Base-by-base conservation (phyloP, 2,329 filamentous ascomycete species). In the Penicillium oxalicum region DNA sequence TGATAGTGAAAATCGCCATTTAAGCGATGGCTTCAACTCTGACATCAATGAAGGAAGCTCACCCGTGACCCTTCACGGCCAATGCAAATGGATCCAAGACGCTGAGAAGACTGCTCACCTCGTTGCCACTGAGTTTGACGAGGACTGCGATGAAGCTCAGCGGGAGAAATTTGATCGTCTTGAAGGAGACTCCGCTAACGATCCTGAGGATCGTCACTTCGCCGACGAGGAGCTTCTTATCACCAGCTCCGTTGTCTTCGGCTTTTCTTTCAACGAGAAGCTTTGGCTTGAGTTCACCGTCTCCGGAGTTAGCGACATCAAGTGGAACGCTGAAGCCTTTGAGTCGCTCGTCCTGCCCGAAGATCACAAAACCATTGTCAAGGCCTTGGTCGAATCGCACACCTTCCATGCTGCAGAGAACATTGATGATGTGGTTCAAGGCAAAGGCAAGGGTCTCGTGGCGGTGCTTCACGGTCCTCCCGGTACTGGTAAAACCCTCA, bases 211-310 rank as follows among this genome's bases (percentile, higher is more conserved):
- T 35, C 77, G 77, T 1, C 74, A 79, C 18, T 91, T 93, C 64
- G 86, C 79, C 0, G 87, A 93, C 42, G 88, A 94, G 53, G 87
- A 95, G 57, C 84, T 93, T 25, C 74, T 95, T 5, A 84, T 94
- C 42, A 84, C 89, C 2, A 91, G 87, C 2, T 86, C 90, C 0
- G 83, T 94, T 0, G 87, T 95, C 0, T 78, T 94, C 1, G 91
- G 90, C 0, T 95, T 95, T 60, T 82, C 88, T 0, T 94, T 95
- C 65, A 82, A 81, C 1, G 88, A 95, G 69, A 95, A 95, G 70
- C 75, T 88, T 8, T 96, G 90, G 91, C 78, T 95, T 0, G 88
- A 95, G 65, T 89, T 95, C 60, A 84, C 83, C 0, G 84, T 96
- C 18, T 87, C 86, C 0, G 83, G 84, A 0, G 79, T 95, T 53